Conservation (phyloP, 176 grass and related monocot genomes). For the Rhynchospora tenuis region DNA sequence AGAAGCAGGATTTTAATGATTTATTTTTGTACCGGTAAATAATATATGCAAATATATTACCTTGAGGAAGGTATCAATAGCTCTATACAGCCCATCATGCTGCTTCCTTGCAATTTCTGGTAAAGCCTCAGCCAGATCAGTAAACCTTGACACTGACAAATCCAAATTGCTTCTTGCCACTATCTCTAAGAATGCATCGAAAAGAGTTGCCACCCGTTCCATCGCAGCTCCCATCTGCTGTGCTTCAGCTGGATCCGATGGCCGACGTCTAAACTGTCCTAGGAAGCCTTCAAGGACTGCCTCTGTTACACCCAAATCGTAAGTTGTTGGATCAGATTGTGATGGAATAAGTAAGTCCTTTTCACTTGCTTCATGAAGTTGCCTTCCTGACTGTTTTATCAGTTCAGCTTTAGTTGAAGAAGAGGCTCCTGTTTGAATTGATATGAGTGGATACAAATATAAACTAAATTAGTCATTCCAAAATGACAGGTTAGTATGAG, state of each 20-base stretch:
- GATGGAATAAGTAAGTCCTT: constrained; percentile 64
- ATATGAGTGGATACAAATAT: background rate
- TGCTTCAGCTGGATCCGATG: constrained; percentile 29
- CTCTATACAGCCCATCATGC: constrained; percentile 69
- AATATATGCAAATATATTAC: constrained; percentile 23
- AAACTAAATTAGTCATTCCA: background rate
- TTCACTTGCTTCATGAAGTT: constrained; percentile 57
- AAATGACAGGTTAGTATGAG: background rate
- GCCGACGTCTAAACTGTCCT: constrained; percentile 38
- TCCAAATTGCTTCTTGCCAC: constrained; percentile 39
- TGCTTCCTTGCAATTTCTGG: constrained; percentile 59
- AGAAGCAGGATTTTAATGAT: background rate
- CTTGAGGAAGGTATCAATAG: constrained; percentile 80
- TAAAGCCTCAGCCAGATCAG: constrained; percentile 56
- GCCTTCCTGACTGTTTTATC: constrained; percentile 50
- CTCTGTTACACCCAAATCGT: constrained; percentile 65
- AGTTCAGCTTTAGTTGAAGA: constrained; percentile 81
- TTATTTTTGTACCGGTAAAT: background rate
- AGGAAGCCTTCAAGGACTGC: constrained; percentile 70
- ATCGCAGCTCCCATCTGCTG: constrained; percentile 45
- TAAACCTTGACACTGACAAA: constrained; percentile 58
- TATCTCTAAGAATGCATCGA: constrained; percentile 58
- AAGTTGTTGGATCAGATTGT: constrained; percentile 31
- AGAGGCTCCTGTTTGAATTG: constrained; percentile 37
- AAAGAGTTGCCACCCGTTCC: constrained; percentile 46